Conservation (phyloP, 768 basidiomycete species). For the Exsudoporus frostii region DNA sequence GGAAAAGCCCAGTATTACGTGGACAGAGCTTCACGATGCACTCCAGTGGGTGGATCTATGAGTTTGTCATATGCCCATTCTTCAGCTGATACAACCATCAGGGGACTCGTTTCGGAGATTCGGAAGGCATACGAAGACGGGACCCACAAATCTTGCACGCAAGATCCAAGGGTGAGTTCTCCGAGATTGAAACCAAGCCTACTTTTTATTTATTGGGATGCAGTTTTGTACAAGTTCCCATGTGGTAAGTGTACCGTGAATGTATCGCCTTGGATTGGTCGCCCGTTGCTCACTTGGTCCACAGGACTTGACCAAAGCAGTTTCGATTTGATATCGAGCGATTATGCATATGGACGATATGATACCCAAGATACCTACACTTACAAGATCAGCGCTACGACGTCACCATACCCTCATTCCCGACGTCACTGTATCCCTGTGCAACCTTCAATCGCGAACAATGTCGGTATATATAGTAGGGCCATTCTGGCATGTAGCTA, state of each 20-base stretch:
- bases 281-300: neutral
- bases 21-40: conserved; percentile 17
- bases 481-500: too few species aligned
- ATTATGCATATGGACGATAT: neutral
- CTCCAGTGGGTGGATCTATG: conserved; percentile 12
- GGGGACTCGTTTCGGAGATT: conserved; percentile 16
- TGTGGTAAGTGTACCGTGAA: conserved; percentile 3
- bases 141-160: neutral
- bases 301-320: conserved; percentile 11
- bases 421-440: too few species aligned
- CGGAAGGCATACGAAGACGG: conserved; percentile 7
- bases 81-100: neutral
- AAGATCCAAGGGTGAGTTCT: conserved; percentile 23
- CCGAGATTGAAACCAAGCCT: neutral
- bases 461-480: too few species aligned
- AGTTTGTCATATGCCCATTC: neutral
- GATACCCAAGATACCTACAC: neutral
- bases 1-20: conserved; percentile 12
- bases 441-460: too few species aligned
- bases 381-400: too few species aligned
- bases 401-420: too few species aligned
- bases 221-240: conserved; percentile 12
- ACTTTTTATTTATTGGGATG: neutral
- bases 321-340: conserved; percentile 8
- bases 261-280: neutral